A percentile compares a stretch with the other conserved stretches of the same genome.
phyloP scores from a whole-genome alignment of 345 rosid species.

The Eucalyptus dawsonii region DNA sequence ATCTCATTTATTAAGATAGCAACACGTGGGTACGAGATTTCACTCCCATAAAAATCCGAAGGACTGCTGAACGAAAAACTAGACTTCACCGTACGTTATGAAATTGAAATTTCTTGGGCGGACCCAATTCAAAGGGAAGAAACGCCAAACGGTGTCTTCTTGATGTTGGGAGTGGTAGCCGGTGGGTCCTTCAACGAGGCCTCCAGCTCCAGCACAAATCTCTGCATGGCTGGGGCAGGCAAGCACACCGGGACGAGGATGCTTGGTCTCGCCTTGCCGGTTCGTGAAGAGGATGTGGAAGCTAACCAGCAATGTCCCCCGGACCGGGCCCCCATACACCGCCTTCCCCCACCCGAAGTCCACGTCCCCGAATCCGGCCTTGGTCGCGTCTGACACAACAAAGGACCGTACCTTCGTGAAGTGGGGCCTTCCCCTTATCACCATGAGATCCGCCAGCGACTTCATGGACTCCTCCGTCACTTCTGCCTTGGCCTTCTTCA shows the following conservation, averaged over 20 bases:
- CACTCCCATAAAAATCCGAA: not conserved
- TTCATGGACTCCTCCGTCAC: slow-evolving; percentile 41
- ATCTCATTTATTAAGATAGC: not conserved
- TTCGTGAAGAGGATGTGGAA: slow-evolving; percentile 7
- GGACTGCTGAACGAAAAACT: not conserved
- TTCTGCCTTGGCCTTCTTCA: slow-evolving; percentile 1
- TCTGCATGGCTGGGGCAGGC: slow-evolving; percentile 27
- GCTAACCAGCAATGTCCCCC: slow-evolving; percentile 17
- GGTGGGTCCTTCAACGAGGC: not conserved
- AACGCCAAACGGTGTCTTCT: not conserved
- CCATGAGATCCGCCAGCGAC: slow-evolving; percentile 35
- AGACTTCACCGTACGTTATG: not conserved
- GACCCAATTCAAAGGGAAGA: slow-evolving; percentile 1
- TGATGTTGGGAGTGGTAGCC: not conserved
- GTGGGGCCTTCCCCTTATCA: slow-evolving; percentile 19
- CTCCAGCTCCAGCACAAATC: slow-evolving; percentile 20
- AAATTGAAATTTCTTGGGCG: not conserved
- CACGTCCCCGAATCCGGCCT: slow-evolving; percentile 10
- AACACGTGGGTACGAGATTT: too few relatives aligned
- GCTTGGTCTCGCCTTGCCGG: slow-evolving; percentile 23
- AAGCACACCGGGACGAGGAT: slow-evolving; percentile 25
- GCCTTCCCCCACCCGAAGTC: slow-evolving; percentile 53
- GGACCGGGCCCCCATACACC: slow-evolving; percentile 25
- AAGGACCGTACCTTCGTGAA: slow-evolving; percentile 2
- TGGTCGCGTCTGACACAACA: slow-evolving; percentile 23